phyloP scores from a whole-genome alignment of 1,284 basidiomycete genomes.

The Leccinum fallax region DNA sequence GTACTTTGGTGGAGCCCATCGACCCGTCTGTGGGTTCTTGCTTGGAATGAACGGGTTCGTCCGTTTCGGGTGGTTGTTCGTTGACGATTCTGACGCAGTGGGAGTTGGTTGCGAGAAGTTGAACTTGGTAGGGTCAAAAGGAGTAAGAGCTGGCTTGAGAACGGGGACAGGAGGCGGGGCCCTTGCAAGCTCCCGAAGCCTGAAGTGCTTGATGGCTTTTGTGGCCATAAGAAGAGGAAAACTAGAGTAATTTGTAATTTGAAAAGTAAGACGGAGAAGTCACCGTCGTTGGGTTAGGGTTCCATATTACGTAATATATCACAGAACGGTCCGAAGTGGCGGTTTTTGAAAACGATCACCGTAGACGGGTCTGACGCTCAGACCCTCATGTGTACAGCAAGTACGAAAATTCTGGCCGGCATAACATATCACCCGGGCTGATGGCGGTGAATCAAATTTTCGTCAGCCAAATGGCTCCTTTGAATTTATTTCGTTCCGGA shows the following conservation, averaged over 20 bases:
- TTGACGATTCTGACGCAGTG: constrained; percentile 7
- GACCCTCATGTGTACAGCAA: too few relatives aligned
- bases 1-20: constrained; percentile 70
- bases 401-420: too few relatives aligned
- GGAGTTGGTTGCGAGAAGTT: constrained; percentile 18
- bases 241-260: background rate
- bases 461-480: too few relatives aligned
- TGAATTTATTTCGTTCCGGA: too few relatives aligned
- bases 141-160: constrained; percentile 29
- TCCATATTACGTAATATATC: background rate
- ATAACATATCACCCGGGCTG: too few relatives aligned
- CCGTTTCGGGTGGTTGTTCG: constrained; percentile 24
- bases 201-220: constrained; percentile 48
- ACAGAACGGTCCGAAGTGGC: too few relatives aligned
- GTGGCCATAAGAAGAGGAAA: constrained; percentile 29
- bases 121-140: constrained; percentile 29
- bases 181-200: constrained; percentile 44
- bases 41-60: constrained; percentile 70
- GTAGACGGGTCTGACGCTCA: too few relatives aligned
- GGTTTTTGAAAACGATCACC: too few relatives aligned
- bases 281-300: background rate
- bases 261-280: too few relatives aligned
- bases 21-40: constrained; percentile 57
- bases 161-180: constrained; percentile 38
- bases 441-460: too few relatives aligned